Conservation (phyloP, 257 asterid genomes). For the Solanum etuberosum region DNA sequence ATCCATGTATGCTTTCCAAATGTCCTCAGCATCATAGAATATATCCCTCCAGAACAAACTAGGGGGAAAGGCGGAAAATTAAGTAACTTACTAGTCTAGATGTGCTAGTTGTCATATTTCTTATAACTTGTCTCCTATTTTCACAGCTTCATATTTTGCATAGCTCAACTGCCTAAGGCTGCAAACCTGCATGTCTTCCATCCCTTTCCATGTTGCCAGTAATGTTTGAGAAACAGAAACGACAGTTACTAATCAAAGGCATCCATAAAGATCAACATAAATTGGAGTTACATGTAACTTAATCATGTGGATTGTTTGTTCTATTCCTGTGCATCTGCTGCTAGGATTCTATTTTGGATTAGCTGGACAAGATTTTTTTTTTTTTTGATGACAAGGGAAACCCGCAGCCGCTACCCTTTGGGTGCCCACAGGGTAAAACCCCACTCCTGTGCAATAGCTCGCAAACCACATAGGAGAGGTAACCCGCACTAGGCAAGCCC, state of each 20-base stretch:
- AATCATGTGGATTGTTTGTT: background rate
- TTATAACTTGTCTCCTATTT: background rate
- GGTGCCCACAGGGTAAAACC: too few species aligned
- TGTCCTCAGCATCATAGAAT: background rate
- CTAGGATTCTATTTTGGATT: background rate
- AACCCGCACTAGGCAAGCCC: too few species aligned
- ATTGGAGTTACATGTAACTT: background rate
- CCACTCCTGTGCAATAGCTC: too few species aligned
- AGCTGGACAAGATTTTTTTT: background rate
- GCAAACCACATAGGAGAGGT: too few species aligned
- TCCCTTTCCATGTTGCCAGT: background rate
- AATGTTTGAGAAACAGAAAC: background rate
- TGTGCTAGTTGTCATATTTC: background rate
- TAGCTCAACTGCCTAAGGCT: background rate
- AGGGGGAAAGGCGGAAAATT: background rate
- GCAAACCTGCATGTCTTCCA: background rate
- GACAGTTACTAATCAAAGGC: background rate
- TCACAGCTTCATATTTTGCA: background rate
- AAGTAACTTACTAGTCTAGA: background rate
- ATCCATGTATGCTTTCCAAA: background rate
- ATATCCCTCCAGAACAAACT: background rate
- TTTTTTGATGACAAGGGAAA: too few species aligned
- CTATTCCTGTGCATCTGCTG: background rate
- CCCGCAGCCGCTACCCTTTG: too few species aligned
- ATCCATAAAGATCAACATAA: background rate